These are phyloP conservation scores for Dendrobium nobile DNA, from an alignment of 106 monocot species.

Conservation along the genomic window DNA sequence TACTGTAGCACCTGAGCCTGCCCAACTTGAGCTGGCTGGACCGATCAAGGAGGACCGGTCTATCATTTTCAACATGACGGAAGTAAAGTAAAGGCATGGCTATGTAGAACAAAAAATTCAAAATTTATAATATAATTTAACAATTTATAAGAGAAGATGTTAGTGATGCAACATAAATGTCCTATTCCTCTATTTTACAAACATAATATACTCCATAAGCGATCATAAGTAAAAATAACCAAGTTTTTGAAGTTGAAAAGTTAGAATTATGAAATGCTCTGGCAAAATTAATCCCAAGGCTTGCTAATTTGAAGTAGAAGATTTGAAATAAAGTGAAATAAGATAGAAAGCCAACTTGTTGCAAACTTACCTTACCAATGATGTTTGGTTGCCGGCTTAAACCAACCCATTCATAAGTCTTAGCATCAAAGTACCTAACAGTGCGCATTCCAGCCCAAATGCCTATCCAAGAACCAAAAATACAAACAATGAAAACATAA, in stretches of 20 bases:
- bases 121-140: neutral
- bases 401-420: slow-evolving; percentile 98
- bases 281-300: too few species aligned
- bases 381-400: slow-evolving; percentile 94
- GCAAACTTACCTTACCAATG: slow-evolving; percentile 83
- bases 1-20: too few species aligned
- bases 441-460: slow-evolving; percentile 97
- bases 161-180: neutral
- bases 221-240: too few species aligned
- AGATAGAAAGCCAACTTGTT: neutral
- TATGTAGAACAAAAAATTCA: neutral
- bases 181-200: neutral
- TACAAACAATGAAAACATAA: neutral
- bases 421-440: slow-evolving; percentile 94
- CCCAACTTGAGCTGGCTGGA: too few species aligned
- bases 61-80: too few species aligned
- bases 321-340: neutral
- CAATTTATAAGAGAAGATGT: neutral
- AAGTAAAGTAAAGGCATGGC: too few species aligned
- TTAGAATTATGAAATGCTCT: too few species aligned
- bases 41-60: too few species aligned
- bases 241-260: too few species aligned
- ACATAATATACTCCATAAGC: neutral
- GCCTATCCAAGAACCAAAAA: slow-evolving; percentile 32
- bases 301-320: too few species aligned